Conservation (phyloP, 1,284 basidiomycete genomes). For the Phaffia rhodozyma region DNA sequence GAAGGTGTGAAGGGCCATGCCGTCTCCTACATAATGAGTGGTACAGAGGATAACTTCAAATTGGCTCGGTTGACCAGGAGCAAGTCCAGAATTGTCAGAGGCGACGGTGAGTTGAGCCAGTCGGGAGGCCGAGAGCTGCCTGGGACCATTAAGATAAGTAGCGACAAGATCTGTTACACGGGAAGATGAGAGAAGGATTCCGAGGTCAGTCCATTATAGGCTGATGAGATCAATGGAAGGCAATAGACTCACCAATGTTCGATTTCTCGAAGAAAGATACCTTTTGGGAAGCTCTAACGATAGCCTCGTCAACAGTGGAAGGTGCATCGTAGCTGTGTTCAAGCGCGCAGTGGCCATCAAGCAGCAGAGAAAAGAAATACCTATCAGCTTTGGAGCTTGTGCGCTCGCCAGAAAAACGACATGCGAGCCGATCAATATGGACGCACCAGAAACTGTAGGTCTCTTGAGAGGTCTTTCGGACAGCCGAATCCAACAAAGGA, state of each 20-base stretch:
- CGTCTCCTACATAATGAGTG: conserved; percentile 62
- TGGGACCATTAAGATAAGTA: conserved; percentile 56
- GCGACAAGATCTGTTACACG: conserved; percentile 40
- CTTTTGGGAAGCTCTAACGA: conserved; percentile 41
- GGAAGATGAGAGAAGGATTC: conserved; percentile 12
- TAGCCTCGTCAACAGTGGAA: conserved; percentile 38
- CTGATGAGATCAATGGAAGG: no score
- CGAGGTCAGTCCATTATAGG: no score
- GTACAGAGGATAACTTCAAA: conserved; percentile 54
- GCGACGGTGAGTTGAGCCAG: conserved; percentile 56
- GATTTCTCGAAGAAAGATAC: conserved; percentile 42
- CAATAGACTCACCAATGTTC: conserved; percentile 42
- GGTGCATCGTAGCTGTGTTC: conserved; percentile 38
- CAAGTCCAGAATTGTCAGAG: background rate
- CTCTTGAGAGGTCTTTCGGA: conserved; percentile 40
- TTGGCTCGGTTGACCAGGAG: conserved; percentile 18
- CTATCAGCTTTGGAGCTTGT: background rate
- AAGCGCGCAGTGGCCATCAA: no score
- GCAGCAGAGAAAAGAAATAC: no score
- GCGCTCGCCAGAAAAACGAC: background rate
- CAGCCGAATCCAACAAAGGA: conserved; percentile 50
- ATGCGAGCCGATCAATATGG: conserved; percentile 2
- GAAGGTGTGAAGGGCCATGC: conserved; percentile 61
- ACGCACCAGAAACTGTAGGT: conserved; percentile 53
- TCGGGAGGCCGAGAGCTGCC: conserved; percentile 50